Conservation (phyloP, 1,284 basidiomycete genomes). For the Puccinia polysora region DNA sequence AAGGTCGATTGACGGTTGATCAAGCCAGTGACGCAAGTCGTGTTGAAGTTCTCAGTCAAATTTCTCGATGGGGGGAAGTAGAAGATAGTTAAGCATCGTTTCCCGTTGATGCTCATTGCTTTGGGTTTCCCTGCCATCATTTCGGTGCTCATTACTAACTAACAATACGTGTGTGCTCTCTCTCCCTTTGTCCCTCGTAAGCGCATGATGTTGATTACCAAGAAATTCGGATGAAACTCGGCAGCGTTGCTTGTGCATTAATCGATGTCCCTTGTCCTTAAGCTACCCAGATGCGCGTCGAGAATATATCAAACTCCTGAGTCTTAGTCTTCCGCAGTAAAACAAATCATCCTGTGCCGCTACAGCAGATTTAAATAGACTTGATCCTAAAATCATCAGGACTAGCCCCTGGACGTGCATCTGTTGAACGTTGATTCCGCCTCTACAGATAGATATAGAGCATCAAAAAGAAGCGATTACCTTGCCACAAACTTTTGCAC, state of each 20-base stretch:
- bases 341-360: too few species aligned
- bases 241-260: constrained; percentile 30
- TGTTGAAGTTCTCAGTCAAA: constrained; percentile 92
- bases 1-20: constrained; percentile 70
- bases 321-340: too few species aligned
- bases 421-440: too few species aligned
- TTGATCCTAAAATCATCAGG: too few species aligned
- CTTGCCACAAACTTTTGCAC: too few species aligned
- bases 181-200: background rate
- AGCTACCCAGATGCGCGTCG: too few species aligned
- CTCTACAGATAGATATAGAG: too few species aligned
- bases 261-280: constrained; percentile 18
- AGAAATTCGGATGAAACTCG: constrained; percentile 41
- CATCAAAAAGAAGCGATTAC: too few species aligned
- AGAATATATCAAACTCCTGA: too few species aligned
- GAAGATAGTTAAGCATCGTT: constrained; percentile 71
- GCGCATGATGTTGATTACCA: constrained; percentile 42
- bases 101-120: background rate
- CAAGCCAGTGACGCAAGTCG: constrained; percentile 78
- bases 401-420: too few species aligned
- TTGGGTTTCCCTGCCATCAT: background rate
- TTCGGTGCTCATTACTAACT: background rate
- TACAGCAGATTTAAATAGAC: too few species aligned
- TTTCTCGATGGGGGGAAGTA: constrained; percentile 94
- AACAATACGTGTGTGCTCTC: background rate